phyloP scores from a whole-genome alignment of 2,329 filamentous ascomycete genomes.

The Colletotrichum nymphaeae region DNA sequence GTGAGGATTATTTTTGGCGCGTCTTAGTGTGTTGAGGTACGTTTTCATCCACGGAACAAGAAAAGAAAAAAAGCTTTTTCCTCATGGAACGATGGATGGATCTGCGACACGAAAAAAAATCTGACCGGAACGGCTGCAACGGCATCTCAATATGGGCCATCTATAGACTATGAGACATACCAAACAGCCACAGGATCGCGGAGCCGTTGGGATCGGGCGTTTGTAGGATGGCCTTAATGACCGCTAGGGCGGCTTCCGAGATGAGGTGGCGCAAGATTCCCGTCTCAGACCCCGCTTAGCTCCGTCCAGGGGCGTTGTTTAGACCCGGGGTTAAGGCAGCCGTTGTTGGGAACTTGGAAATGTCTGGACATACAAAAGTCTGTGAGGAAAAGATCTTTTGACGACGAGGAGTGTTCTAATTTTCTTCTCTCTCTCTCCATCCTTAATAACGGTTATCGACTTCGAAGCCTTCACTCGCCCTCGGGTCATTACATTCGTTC shows the following conservation, averaged over 20 bases:
- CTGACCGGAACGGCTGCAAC: not conserved
- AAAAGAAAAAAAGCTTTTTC: not conserved
- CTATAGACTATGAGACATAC: constrained; percentile 17
- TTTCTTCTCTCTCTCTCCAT: not conserved
- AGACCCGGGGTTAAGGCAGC: not conserved
- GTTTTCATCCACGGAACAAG: not conserved
- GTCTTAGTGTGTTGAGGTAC: not conserved
- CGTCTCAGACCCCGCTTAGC: constrained; percentile 23
- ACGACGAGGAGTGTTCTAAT: not conserved
- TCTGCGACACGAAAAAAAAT: constrained; percentile 8
- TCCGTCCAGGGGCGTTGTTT: not conserved
- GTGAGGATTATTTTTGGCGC: not conserved
- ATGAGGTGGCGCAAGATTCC: constrained; percentile 32
- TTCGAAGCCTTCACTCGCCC: not conserved
- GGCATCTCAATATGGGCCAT: not conserved
- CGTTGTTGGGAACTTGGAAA: not conserved
- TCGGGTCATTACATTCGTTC: constrained; percentile 17
- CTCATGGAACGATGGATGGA: not conserved
- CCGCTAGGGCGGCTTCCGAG: constrained; percentile 31
- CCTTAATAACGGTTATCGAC: not conserved
- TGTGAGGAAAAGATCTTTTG: not conserved
- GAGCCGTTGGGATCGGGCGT: constrained; percentile 8
- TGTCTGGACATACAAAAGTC: not conserved
- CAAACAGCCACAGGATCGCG: constrained; percentile 28
- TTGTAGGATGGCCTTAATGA: constrained; percentile 6